Evolutionary conservation across 1,284 basidiomycete species (phyloP).

Genomic region (Moesziomyces globuligerus): DNA sequence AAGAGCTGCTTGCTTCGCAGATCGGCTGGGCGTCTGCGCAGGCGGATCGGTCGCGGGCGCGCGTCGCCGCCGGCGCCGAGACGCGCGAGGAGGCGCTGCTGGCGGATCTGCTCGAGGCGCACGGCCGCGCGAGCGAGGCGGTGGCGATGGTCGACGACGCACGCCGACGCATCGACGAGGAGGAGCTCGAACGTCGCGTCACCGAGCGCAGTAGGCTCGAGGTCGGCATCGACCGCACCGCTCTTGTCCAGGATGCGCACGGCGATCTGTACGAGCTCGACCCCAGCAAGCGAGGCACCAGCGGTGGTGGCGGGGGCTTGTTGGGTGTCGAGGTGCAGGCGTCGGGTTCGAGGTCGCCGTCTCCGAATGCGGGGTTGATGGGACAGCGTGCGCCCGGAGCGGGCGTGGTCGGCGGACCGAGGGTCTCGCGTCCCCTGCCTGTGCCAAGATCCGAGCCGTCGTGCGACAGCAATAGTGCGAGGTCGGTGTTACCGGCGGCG

Average conservation of each 20-base stretch:
- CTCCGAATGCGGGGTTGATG: background rate
- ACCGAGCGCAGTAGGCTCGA: conserved; percentile 50
- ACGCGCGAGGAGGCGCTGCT: conserved; percentile 47
- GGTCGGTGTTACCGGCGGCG: conserved; percentile 7
- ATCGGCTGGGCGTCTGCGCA: conserved; percentile 56
- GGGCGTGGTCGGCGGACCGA: background rate
- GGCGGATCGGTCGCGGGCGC: conserved; percentile 29
- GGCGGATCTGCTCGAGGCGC: conserved; percentile 53
- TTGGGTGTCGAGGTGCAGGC: conserved; percentile 7
- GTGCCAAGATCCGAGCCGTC: conserved; percentile 27
- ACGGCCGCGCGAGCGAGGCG: conserved; percentile 40
- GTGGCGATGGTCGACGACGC: conserved; percentile 41
- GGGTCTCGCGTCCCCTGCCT: conserved; percentile 24
- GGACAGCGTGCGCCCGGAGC: background rate
- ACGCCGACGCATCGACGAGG: conserved; percentile 26
- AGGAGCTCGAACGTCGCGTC: conserved; percentile 49
- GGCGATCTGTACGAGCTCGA: conserved; percentile 38
- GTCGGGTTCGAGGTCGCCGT: conserved; percentile 14
- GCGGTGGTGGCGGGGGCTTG: conserved; percentile 1
- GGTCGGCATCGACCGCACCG: conserved; percentile 44
- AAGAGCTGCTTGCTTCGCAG: conserved; percentile 48
- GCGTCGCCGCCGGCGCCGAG: conserved; percentile 9
- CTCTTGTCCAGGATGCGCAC: conserved; percentile 29
- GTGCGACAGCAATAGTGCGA: conserved; percentile 25
- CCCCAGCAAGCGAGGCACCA: no score